A percentile compares a stretch with the other conserved stretches of the same genome.
These are phyloP conservation scores for Aphanomyces stellatus DNA, from an alignment of 352 stramenopile genomes.

Conservation along the genomic window DNA sequence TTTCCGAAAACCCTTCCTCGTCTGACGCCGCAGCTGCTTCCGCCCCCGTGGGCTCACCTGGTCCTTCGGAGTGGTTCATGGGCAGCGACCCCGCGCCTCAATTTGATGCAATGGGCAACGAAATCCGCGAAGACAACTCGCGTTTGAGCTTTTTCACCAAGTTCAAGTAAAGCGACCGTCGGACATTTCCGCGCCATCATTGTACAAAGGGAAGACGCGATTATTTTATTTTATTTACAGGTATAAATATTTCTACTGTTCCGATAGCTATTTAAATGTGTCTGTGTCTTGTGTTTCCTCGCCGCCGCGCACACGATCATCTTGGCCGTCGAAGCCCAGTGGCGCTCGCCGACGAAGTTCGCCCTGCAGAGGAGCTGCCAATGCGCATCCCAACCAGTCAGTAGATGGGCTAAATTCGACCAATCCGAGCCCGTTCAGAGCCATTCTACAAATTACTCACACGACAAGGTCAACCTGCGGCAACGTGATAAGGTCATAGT, in stretches of 20 bases:
- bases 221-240: slow-evolving; percentile 25
- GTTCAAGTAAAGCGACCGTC: slow-evolving; percentile 7
- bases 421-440: too few relatives aligned
- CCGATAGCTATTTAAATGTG: neutral
- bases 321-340: too few relatives aligned
- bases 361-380: too few relatives aligned
- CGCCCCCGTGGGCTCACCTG: neutral
- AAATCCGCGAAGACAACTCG: slow-evolving; percentile 12
- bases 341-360: too few relatives aligned
- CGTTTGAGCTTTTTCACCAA: slow-evolving; percentile 21
- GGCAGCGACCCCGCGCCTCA: neutral
- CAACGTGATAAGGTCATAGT: too few relatives aligned
- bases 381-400: too few relatives aligned
- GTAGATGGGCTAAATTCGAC: too few relatives aligned
- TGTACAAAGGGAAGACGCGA: slow-evolving; percentile 21
- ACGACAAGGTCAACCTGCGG: too few relatives aligned
- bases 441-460: too few relatives aligned
- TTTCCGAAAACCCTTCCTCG: neutral
- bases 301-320: too few relatives aligned
- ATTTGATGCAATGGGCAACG: neutral
- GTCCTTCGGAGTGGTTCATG: slow-evolving; percentile 13
- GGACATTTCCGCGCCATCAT: neutral
- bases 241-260: slow-evolving; percentile 24
- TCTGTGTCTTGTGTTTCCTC: neutral
- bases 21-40: neutral